Evolutionary conservation across 257 asterid genomes (phyloP).

Genomic region (Nicotiana paniculata): DNA sequence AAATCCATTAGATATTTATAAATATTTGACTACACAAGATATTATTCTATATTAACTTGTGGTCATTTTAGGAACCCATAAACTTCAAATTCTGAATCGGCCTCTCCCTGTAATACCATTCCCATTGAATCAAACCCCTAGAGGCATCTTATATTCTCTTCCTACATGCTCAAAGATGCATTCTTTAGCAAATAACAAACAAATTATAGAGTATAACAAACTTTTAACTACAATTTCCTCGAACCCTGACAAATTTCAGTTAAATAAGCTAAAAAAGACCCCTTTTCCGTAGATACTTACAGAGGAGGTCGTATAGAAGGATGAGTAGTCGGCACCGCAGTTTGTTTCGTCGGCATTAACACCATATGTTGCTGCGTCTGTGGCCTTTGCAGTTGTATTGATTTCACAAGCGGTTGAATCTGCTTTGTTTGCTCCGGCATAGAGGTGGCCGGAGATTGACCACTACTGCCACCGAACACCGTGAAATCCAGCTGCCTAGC

Average conservation of each 20-base stretch:
- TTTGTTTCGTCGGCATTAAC: constrained; percentile 46
- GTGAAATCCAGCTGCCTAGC: constrained; percentile 98
- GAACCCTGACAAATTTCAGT: not conserved
- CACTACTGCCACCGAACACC: constrained; percentile 32
- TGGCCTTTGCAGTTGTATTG: too few species aligned
- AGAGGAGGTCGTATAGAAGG: constrained; percentile 52
- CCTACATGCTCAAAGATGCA: not conserved
- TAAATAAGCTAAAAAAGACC: not conserved
- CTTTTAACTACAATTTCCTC: not conserved
- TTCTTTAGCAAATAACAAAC: not conserved
- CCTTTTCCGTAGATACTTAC: constrained; percentile 30
- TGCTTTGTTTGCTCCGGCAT: constrained; percentile 28
- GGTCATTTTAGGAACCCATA: too few species aligned
- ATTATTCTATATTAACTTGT: too few species aligned
- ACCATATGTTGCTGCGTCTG: constrained; percentile 13
- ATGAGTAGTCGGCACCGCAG: constrained; percentile 40
- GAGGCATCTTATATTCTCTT: not conserved
- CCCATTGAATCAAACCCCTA: too few species aligned
- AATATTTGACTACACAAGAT: too few species aligned
- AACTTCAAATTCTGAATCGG: too few species aligned
- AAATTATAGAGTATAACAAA: not conserved
- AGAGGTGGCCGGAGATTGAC: constrained; percentile 21
- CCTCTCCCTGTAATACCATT: not conserved
- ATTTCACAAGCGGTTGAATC: constrained; percentile 2
- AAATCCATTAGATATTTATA: too few species aligned